phyloP scores from a whole-genome alignment of 495 filamentous ascomycete genomes.

The Usnea hakonensis region DNA sequence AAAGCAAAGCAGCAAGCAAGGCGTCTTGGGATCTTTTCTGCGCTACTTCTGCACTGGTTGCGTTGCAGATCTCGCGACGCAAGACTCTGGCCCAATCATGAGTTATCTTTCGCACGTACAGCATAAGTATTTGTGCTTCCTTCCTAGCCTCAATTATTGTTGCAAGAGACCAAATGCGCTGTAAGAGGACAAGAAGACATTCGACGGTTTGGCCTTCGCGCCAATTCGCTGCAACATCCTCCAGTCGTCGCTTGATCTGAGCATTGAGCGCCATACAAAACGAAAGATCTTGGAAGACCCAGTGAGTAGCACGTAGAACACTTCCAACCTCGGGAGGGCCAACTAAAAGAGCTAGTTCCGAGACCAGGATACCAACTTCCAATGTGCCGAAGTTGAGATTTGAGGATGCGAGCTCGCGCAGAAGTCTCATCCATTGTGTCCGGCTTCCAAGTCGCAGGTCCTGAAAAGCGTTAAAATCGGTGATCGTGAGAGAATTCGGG shows the following conservation, averaged over 20 bases:
- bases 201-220: conserved; percentile 34
- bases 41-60: conserved; percentile 34
- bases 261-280: conserved; percentile 40
- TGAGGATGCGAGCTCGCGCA: conserved; percentile 44
- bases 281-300: conserved; percentile 35
- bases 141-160: background rate
- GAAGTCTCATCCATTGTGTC: conserved; percentile 41
- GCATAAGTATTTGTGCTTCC: conserved; percentile 16
- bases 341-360: conserved; percentile 38
- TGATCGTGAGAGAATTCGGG: conserved; percentile 37
- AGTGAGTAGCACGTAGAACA: conserved; percentile 35
- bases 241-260: conserved; percentile 36
- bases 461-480: conserved; percentile 47
- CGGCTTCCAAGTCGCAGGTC: conserved; percentile 36
- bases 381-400: conserved; percentile 45
- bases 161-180: conserved; percentile 6
- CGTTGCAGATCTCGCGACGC: conserved; percentile 35
- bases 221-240: conserved; percentile 41
- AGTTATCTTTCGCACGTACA: conserved; percentile 25
- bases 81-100: conserved; percentile 40
- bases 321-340: conserved; percentile 35
- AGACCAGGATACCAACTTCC: conserved; percentile 35
- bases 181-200: conserved; percentile 10
- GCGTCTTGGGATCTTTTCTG: conserved; percentile 33
- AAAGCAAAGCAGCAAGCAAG: conserved; percentile 44